Percentiles rank a stretch among this genome's conserved stretches.
Evolutionary conservation across 2,329 filamentous ascomycete species (phyloP).

Genomic region (Fusarium neocosmosporiellum): DNA sequence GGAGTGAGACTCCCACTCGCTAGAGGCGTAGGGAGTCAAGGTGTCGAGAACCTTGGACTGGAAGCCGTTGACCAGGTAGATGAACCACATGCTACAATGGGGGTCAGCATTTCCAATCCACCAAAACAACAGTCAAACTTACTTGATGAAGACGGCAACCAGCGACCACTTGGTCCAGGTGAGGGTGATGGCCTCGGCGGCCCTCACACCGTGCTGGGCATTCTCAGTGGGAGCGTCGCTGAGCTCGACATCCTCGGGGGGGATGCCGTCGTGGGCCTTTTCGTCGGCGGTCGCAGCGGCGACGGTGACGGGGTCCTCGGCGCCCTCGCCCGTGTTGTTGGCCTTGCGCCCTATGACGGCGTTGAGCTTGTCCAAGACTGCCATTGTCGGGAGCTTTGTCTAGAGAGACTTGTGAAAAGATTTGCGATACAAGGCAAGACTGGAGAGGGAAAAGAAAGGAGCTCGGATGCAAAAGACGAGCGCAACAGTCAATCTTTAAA

Average conservation of each 20-base stretch:
- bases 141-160: slow-evolving; percentile 48
- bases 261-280: slow-evolving; percentile 28
- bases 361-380: slow-evolving; percentile 31
- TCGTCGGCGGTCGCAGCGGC: slow-evolving; percentile 19
- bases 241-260: slow-evolving; percentile 13
- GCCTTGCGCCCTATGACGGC: slow-evolving; percentile 27
- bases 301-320: slow-evolving; percentile 24
- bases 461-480: slow-evolving; percentile 10
- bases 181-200: slow-evolving; percentile 54
- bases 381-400: slow-evolving; percentile 25
- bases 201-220: slow-evolving; percentile 52
- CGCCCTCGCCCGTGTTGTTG: slow-evolving; percentile 4
- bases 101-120: slow-evolving; percentile 1
- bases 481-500: slow-evolving; percentile 7
- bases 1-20: slow-evolving; percentile 64
- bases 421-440: not conserved
- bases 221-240: slow-evolving; percentile 34
- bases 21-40: slow-evolving; percentile 61
- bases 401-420: not conserved
- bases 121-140: slow-evolving; percentile 13
- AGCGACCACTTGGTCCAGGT: slow-evolving; percentile 55
- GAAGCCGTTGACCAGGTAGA: slow-evolving; percentile 64
- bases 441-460: not conserved
- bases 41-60: slow-evolving; percentile 56
- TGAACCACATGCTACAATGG: slow-evolving; percentile 54